Conservation (phyloP, 106 monocot species). For the Apostasia ramifera region DNA sequence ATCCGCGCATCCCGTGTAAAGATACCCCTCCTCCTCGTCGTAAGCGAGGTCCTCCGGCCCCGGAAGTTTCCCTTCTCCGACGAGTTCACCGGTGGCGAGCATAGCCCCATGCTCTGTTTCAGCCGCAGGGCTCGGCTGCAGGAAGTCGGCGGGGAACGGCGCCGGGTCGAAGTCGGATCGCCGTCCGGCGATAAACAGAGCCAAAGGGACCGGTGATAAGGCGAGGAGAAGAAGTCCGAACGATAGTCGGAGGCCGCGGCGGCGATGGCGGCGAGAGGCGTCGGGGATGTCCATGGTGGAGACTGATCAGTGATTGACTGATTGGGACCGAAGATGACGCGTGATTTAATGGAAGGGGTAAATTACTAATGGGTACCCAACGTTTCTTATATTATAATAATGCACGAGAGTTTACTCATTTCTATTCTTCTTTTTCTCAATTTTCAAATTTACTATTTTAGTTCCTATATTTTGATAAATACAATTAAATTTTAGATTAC, state of each 20-base stretch:
- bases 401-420: no score
- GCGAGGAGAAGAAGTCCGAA: not conserved
- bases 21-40: constrained; percentile 23
- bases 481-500: no score
- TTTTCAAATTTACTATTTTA: no score
- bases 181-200: not conserved
- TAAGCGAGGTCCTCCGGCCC: constrained; percentile 66
- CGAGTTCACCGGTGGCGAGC: constrained; percentile 21
- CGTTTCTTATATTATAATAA: no score
- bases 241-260: not conserved
- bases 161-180: constrained; percentile 25
- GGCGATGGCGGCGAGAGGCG: not conserved
- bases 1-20: constrained; percentile 60
- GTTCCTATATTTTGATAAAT: no score
- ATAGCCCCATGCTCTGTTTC: constrained; percentile 11
- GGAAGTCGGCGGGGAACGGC: constrained; percentile 26
- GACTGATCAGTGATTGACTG: not conserved
- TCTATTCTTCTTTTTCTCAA: no score
- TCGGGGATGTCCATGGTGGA: not conserved
- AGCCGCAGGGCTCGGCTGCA: constrained; percentile 3
- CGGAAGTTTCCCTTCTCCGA: constrained; percentile 42
- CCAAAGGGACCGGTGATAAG: not conserved
- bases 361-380: no score
- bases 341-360: no score
- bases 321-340: not conserved